Conservation (phyloP, 2,329 filamentous ascomycete species). For the Neurospora sp. region DNA sequence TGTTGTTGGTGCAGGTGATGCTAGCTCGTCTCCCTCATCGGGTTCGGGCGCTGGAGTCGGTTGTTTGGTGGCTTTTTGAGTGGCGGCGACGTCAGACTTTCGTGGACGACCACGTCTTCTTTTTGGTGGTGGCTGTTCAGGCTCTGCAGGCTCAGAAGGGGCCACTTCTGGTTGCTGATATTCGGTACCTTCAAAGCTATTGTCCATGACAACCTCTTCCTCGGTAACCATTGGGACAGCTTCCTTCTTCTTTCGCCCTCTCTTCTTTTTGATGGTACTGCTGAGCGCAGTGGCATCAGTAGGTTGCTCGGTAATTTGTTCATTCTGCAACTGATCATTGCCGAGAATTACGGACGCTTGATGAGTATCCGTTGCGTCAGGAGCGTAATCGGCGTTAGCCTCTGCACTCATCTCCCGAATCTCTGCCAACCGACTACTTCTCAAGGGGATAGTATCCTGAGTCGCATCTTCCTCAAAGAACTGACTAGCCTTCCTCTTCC, state of each 20-base stretch:
- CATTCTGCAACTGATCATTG: neutral
- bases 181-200: neutral
- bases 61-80: constrained; percentile 2
- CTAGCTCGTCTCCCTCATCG: neutral
- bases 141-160: neutral
- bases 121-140: constrained; percentile 11
- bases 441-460: neutral
- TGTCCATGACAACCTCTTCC: constrained; percentile 1
- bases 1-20: neutral
- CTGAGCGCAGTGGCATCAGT: neutral
- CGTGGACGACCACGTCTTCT: constrained; percentile 34
- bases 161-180: neutral
- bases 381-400: neutral
- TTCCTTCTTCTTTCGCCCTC: constrained; percentile 21
- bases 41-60: neutral
- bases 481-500: constrained; percentile 6
- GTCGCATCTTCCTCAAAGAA: neutral
- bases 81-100: constrained; percentile 21
- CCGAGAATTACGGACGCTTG: neutral
- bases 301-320: neutral
- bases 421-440: neutral
- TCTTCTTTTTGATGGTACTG: constrained; percentile 18
- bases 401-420: neutral
- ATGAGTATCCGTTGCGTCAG: neutral
- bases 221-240: neutral